These are phyloP conservation scores for Quercus parvula DNA, from an alignment of 306 rosid species.

Conservation along the genomic window DNA sequence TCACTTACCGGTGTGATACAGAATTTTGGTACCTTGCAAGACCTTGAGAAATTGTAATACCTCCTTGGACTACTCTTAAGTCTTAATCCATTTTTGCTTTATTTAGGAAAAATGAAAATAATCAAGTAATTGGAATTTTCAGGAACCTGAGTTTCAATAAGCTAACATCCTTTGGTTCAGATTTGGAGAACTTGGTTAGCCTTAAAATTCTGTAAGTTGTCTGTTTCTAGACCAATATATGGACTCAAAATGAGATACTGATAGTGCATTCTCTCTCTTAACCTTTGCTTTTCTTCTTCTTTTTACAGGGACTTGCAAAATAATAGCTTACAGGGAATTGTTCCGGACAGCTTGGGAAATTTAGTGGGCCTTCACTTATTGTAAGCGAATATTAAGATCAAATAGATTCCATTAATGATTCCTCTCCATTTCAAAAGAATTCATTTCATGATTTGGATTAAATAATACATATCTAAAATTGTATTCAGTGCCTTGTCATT, in stretches of 20 bases:
- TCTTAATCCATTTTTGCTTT: neutral
- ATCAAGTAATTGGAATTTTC: slow-evolving; percentile 32
- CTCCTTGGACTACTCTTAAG: slow-evolving; percentile 14
- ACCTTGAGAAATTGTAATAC: slow-evolving; percentile 73
- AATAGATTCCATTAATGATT: neutral
- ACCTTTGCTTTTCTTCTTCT: neutral
- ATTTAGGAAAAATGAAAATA: neutral
- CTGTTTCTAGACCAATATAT: neutral
- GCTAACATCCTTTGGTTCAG: slow-evolving; percentile 67
- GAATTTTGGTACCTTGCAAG: slow-evolving; percentile 74
- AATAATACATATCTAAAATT: no score
- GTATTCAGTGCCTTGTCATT: no score
- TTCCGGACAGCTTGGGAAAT: slow-evolving; percentile 89
- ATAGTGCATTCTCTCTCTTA: slow-evolving; percentile 3
- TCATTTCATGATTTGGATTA: no score
- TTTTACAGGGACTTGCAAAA: slow-evolving; percentile 73
- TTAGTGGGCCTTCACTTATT: slow-evolving; percentile 70
- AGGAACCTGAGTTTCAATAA: slow-evolving; percentile 91
- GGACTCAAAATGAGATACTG: slow-evolving; percentile 5
- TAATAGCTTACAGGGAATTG: slow-evolving; percentile 62
- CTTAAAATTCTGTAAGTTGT: slow-evolving; percentile 74
- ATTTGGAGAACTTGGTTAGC: slow-evolving; percentile 59
- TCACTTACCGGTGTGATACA: slow-evolving; percentile 74
- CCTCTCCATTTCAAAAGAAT: no score
- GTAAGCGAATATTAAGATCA: slow-evolving; percentile 42